These are phyloP conservation scores for Medicago lupulina DNA, from an alignment of 306 rosid species.

Conservation along the genomic window DNA sequence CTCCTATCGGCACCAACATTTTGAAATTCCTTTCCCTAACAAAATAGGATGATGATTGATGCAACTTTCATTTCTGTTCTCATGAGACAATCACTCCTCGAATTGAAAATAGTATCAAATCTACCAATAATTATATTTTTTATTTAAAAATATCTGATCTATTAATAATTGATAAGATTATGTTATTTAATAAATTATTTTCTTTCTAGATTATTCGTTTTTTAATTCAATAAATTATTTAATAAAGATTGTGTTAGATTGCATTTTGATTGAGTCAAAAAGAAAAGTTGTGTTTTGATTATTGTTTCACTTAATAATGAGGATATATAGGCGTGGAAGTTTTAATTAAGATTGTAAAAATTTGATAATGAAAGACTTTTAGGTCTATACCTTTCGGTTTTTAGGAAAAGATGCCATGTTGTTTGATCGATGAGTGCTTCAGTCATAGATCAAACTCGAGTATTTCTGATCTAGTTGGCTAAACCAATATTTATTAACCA, in stretches of 20 bases:
- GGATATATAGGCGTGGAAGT: too few relatives aligned
- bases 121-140: constrained; percentile 7
- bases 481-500: too few relatives aligned
- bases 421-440: too few relatives aligned
- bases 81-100: neutral
- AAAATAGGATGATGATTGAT: constrained; percentile 2
- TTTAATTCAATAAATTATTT: neutral
- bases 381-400: neutral
- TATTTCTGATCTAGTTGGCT: too few relatives aligned
- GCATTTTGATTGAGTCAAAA: neutral
- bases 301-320: too few relatives aligned
- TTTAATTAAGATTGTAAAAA: too few relatives aligned
- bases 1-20: constrained; percentile 40
- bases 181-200: neutral
- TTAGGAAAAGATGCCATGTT: neutral
- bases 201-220: neutral
- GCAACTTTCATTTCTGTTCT: neutral
- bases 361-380: too few relatives aligned
- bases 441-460: too few relatives aligned
- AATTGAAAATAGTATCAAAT: neutral
- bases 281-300: too few relatives aligned
- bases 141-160: neutral
- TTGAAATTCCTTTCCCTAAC: constrained; percentile 40
- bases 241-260: constrained; percentile 1
- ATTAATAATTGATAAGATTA: neutral